Evolutionary conservation across 129 eudicot species (phyloP).

Genomic region (Artemisia tridentata): DNA sequence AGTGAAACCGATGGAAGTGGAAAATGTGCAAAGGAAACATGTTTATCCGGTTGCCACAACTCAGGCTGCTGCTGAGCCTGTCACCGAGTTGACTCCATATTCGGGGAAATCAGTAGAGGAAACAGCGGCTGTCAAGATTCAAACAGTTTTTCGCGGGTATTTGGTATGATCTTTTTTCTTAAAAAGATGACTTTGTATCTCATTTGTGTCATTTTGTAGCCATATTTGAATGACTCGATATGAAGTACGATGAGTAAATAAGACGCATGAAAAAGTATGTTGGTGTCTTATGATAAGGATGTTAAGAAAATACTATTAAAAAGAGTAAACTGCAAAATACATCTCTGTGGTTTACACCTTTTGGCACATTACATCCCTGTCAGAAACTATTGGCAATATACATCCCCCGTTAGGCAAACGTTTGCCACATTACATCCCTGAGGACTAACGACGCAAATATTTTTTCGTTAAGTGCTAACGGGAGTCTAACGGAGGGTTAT

Average conservation of each 20-base stretch:
- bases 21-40: slow-evolving; percentile 51
- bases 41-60: slow-evolving; percentile 50
- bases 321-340: too few relatives aligned
- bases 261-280: too few relatives aligned
- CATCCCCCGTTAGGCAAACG: too few relatives aligned
- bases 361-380: too few relatives aligned
- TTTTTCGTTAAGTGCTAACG: too few relatives aligned
- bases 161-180: slow-evolving; percentile 38
- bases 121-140: slow-evolving; percentile 69
- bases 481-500: too few relatives aligned
- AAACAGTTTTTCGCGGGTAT: slow-evolving; percentile 82
- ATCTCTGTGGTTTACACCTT: too few relatives aligned
- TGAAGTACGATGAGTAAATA: too few relatives aligned
- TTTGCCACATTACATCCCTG: too few relatives aligned
- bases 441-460: too few relatives aligned
- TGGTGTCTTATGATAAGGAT: neutral
- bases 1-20: slow-evolving; percentile 48
- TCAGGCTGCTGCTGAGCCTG: slow-evolving; percentile 49
- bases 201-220: too few relatives aligned
- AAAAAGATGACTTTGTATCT: neutral
- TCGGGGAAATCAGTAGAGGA: slow-evolving; percentile 60
- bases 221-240: neutral
- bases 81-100: slow-evolving; percentile 39
- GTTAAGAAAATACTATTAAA: neutral
- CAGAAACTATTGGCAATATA: too few relatives aligned